Conservation (phyloP, 2,329 filamentous ascomycete genomes). For the Colletotrichum sp. region DNA sequence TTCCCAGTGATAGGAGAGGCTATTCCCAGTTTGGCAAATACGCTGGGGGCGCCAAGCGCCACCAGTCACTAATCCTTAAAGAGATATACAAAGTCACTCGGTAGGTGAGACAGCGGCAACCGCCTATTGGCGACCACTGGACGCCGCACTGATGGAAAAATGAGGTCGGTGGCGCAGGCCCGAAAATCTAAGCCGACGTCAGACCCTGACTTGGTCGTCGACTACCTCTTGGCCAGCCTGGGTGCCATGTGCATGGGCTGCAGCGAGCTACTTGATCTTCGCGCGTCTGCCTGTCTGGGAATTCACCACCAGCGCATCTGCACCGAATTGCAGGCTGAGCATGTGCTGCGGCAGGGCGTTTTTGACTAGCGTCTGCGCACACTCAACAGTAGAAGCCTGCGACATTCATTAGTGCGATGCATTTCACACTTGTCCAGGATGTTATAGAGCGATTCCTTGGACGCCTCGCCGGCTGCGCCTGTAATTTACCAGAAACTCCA, state of each 20-base stretch:
- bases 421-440: too few relatives aligned
- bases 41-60: not conserved
- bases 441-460: too few relatives aligned
- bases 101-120: not conserved
- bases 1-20: rapidly evolving
- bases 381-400: not conserved
- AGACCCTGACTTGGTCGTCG: not conserved
- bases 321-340: not conserved
- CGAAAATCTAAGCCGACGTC: not conserved
- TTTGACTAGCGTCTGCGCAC: not conserved
- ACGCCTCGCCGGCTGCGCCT: not conserved
- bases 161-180: not conserved
- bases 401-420: not conserved
- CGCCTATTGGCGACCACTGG: not conserved
- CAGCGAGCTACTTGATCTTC: not conserved
- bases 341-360: not conserved
- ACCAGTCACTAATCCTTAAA: rapidly evolving
- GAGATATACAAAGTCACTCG: rapidly evolving
- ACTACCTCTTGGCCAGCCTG: not conserved
- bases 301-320: not conserved
- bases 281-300: not conserved
- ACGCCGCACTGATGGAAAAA: not conserved
- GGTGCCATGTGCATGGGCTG: not conserved
- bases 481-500: not conserved
- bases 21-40: not conserved